Conservation (phyloP, 2,329 filamentous ascomycete species). For the Pyrenophora seminiperda region DNA sequence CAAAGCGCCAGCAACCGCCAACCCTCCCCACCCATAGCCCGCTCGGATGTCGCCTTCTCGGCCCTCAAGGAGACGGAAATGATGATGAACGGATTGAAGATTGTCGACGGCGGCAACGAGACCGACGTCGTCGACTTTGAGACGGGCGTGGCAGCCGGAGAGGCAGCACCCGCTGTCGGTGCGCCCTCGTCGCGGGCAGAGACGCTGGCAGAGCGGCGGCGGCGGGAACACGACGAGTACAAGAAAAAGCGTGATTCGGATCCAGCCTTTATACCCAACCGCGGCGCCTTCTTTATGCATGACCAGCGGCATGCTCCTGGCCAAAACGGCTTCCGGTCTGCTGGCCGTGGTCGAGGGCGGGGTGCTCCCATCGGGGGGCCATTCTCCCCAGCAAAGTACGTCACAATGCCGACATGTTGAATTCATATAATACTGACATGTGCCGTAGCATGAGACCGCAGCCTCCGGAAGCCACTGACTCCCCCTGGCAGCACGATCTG, state of each 20-base stretch:
- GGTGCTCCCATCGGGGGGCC: constrained; percentile 58
- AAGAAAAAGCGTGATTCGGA: constrained; percentile 85
- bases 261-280: constrained; percentile 90
- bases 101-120: constrained; percentile 50
- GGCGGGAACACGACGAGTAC: constrained; percentile 89
- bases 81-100: constrained; percentile 64
- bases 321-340: constrained; percentile 76
- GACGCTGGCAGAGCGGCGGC: constrained; percentile 70
- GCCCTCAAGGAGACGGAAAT: constrained; percentile 62
- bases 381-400: constrained; percentile 66
- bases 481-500: constrained; percentile 92
- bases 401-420: not conserved
- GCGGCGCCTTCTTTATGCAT: constrained; percentile 96
- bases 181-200: constrained; percentile 52
- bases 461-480: constrained; percentile 64
- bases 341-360: constrained; percentile 65
- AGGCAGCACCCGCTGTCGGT: constrained; percentile 49
- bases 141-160: constrained; percentile 43
- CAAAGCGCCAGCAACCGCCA: constrained; percentile 35
- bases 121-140: constrained; percentile 59
- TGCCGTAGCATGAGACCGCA: constrained; percentile 48
- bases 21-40: constrained; percentile 44
- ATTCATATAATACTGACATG: constrained; percentile 30
- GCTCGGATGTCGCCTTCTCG: constrained; percentile 48
- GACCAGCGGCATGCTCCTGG: constrained; percentile 82